These are phyloP conservation scores for Cordyceps cateniannulata DNA, from an alignment of 2,329 filamentous ascomycete genomes.

Conservation along the genomic window DNA sequence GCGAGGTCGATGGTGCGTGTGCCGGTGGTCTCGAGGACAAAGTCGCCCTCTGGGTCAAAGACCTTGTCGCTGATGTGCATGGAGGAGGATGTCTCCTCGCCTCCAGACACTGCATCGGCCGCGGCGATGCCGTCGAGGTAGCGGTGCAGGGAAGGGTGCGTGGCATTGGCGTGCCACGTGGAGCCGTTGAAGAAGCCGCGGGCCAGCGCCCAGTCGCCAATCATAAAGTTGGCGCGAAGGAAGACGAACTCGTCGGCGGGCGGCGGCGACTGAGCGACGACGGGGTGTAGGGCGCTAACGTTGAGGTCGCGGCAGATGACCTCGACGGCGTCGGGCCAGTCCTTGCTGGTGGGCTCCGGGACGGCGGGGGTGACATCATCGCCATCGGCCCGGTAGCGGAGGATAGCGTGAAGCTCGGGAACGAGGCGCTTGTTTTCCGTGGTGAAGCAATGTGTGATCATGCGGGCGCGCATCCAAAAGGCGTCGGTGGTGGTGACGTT, in stretches of 20 bases:
- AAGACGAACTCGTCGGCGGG: slow-evolving; percentile 35
- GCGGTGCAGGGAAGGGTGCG: slow-evolving; percentile 30
- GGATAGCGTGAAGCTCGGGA: slow-evolving; percentile 24
- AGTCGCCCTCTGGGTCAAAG: slow-evolving; percentile 26
- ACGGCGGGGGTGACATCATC: neutral
- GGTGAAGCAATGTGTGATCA: slow-evolving; percentile 34
- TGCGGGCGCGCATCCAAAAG: slow-evolving; percentile 58
- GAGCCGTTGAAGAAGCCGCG: slow-evolving; percentile 50
- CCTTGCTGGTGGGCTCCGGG: slow-evolving; percentile 31
- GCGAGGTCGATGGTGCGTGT: slow-evolving; percentile 49
- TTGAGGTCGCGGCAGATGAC: slow-evolving; percentile 49
- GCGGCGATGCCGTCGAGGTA: slow-evolving; percentile 21
- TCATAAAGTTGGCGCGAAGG: slow-evolving; percentile 48
- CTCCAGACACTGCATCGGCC: too few relatives aligned
- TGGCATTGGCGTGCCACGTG: slow-evolving; percentile 37
- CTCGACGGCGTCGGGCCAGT: slow-evolving; percentile 42
- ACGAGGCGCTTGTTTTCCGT: slow-evolving; percentile 24
- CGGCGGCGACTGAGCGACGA: slow-evolving; percentile 28
- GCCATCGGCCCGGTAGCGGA: slow-evolving; percentile 21
- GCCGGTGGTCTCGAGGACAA: slow-evolving; percentile 44
- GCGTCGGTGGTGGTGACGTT: slow-evolving; percentile 46
- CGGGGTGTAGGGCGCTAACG: slow-evolving; percentile 37
- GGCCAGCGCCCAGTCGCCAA: slow-evolving; percentile 45
- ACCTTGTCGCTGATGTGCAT: slow-evolving; percentile 24
- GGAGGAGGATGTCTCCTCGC: neutral